Base-by-base conservation (phyloP, 208 protist genomes). In the Trypanosoma conorhini region DNA sequence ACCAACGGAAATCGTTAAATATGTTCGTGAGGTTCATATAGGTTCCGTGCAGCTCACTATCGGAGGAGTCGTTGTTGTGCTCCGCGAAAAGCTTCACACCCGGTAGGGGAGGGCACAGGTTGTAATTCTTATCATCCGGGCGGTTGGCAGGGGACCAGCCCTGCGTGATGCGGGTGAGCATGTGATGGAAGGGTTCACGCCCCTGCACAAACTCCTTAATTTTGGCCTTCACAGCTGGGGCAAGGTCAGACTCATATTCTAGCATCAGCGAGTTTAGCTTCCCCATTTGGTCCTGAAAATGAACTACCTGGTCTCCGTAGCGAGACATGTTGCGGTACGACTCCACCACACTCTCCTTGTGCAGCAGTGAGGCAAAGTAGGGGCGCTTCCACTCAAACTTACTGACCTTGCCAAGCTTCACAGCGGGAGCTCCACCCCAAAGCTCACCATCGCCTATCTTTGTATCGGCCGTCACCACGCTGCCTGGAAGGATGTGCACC, bases 1-100 rank as follows among this genome's bases (percentile, higher is more conserved):
- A 96, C 91, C 91, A 96, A 31, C 88, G 81, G 75, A 88, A 96
- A 57, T 96, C 91, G 67, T 94, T 93, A 77, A 93, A 88, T 54
- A 96, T 82, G 67, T 96, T 96, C 10, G 80, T 88, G 57, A 96
- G 69, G 62, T 96, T 78, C 74, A 88, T 81, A 74, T 94, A 94
- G 0, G 88, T 89, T 70, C 88, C 91, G 77, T 94, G 77, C 31
- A 83, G 83, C 17, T 89, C 73, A 74, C 83, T 93, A 50, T 92
- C 86, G 28, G 75, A 82, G 8, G 88, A 94, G 73, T 94, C 91
- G 21, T 78, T 92, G 67, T 96, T 90, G 79, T 96, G 88, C 74
- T 93, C 88, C 13, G 88, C 84, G 54, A 87, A 96, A 33, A 91
- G 21, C 65, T 93, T 92, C 55, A 96, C 86, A 77, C 66, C 75